Base-by-base conservation (phyloP, 1,284 basidiomycete species). In the Ustilago curta region DNA sequence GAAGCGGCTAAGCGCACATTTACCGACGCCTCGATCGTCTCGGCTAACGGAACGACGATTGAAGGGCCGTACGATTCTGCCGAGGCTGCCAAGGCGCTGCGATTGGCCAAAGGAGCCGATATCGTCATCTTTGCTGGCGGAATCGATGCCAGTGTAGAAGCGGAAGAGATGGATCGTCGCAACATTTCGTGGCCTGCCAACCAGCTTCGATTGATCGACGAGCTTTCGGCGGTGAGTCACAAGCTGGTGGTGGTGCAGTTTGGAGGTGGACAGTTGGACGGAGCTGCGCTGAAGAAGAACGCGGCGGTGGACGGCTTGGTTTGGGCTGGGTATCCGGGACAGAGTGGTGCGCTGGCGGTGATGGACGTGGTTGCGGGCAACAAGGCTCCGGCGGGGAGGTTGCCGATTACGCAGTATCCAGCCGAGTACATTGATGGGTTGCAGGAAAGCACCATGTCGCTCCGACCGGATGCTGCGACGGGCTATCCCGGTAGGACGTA, bases 371-470 rank as follows among this genome's bases (percentile, higher is more conserved):
- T 68, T 0, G 49, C 48, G 0, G 66, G 66, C 0, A 58, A 49
- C 14, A 21, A 5, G 7, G n/a, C 23, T 8, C 59, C 66, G 0
- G 40, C 66, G 6, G 66, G 66, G 0, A 1, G 66, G 16, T 39
- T 68, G 44, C 66, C 66, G 21, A 40, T 68, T 14, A 68, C 66
- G 18, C 66, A 68, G 47, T 68, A 68, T n/a, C 66, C 66, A 0
- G 53, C 49, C 0, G 14, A 27, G 9, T 68, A 68, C 29, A 49
- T 49, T 8, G 55, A 62, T 21, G 56, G 39, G 3, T 25, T 59
- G 29, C 12, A 43, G 1, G 59, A 61, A n/a, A 39, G n/a, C 8
- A 21, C 14, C 11, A 68, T 68, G 66, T 37, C 54, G 1, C 39
- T 68, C 0, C 32, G 59, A 4, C 50, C 66, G 8, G 40, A 49